Conservation (phyloP, 768 basidiomycete species). For the Symmetrospora coprosmae region DNA sequence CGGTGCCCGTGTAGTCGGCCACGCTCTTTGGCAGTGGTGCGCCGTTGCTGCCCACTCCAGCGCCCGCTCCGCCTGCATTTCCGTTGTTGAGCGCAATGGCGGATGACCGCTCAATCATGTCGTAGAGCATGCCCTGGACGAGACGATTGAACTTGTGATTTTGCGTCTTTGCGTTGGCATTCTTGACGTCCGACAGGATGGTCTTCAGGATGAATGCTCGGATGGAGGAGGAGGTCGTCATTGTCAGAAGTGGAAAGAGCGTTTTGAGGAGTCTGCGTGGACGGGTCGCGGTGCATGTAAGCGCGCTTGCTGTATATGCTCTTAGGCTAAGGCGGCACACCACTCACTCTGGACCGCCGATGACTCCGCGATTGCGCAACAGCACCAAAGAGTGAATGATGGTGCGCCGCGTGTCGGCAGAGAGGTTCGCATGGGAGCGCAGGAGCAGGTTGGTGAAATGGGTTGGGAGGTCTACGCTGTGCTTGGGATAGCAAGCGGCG, state of each 20-base stretch:
- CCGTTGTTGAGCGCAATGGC: conserved; percentile 73
- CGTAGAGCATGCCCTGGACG: conserved; percentile 87
- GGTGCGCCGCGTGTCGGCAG: conserved; percentile 66
- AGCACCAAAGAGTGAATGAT: conserved; percentile 84
- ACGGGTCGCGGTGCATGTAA: conserved; percentile 16
- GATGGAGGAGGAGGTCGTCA: conserved; percentile 70
- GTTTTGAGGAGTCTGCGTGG: conserved; percentile 60
- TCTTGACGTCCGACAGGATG: conserved; percentile 81
- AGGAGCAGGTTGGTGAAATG: conserved; percentile 66
- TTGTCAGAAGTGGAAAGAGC: conserved; percentile 89
- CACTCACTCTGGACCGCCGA: conserved; percentile 77
- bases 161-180: conserved; percentile 70
- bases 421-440: conserved; percentile 58
- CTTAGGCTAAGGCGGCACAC: neutral
- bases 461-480: conserved; percentile 69
- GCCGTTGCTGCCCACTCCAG: conserved; percentile 26
- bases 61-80: conserved; percentile 46
- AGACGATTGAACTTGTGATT: conserved; percentile 93
- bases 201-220: conserved; percentile 79
- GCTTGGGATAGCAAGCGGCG: conserved; percentile 82
- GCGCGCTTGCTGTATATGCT: neutral
- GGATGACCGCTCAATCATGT: conserved; percentile 69
- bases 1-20: conserved; percentile 21
- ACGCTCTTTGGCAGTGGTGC: too few species aligned
- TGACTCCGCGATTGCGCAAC: conserved; percentile 81